Evolutionary conservation across 1,284 basidiomycete species (phyloP).

Genomic region (Ceratobasidium sp.): DNA sequence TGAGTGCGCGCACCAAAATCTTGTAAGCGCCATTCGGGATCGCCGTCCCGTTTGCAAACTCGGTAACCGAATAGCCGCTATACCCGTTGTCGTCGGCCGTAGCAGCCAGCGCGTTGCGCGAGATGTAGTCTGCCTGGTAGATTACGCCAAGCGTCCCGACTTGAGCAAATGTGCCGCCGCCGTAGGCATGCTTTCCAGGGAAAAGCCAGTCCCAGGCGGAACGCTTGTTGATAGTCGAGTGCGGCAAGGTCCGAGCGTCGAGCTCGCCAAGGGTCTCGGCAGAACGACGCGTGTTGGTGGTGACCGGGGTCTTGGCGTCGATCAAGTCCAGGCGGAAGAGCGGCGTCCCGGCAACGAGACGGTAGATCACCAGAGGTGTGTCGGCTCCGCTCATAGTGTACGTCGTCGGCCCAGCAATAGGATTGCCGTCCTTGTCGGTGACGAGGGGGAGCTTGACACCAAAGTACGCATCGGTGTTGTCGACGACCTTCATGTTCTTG

Average conservation of each 20-base stretch:
- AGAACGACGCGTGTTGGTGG: slow-evolving; percentile 7
- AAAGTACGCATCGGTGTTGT: slow-evolving; percentile 49
- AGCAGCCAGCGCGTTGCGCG: slow-evolving; percentile 16
- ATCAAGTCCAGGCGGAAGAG: slow-evolving; percentile 55
- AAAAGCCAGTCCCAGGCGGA: slow-evolving; percentile 38
- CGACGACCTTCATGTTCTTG: slow-evolving; percentile 53
- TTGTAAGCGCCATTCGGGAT: slow-evolving; percentile 48
- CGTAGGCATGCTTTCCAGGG: not conserved
- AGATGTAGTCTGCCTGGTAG: slow-evolving; percentile 25
- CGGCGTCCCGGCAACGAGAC: slow-evolving; percentile 55
- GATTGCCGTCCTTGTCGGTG: not conserved
- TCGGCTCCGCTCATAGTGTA: slow-evolving; percentile 51
- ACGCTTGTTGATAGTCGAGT: slow-evolving; percentile 37
- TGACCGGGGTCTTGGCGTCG: slow-evolving; percentile 36
- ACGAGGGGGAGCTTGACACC: slow-evolving; percentile 36
- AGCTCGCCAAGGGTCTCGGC: slow-evolving; percentile 46
- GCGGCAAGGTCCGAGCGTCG: not conserved
- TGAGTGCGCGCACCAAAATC: slow-evolving; percentile 43
- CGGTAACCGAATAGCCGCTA: slow-evolving; percentile 4
- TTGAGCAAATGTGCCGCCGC: slow-evolving; percentile 5
- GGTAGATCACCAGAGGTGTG: slow-evolving; percentile 46
- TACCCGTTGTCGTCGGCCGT: slow-evolving; percentile 27
- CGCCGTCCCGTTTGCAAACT: slow-evolving; percentile 46
- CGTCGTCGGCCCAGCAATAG: slow-evolving; percentile 36
- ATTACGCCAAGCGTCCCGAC: slow-evolving; percentile 19